Percentiles rank a stretch among this genome's conserved stretches.
Evolutionary conservation across 2,329 filamentous ascomycete species (phyloP).

Genomic region (Mariannaea sp.): DNA sequence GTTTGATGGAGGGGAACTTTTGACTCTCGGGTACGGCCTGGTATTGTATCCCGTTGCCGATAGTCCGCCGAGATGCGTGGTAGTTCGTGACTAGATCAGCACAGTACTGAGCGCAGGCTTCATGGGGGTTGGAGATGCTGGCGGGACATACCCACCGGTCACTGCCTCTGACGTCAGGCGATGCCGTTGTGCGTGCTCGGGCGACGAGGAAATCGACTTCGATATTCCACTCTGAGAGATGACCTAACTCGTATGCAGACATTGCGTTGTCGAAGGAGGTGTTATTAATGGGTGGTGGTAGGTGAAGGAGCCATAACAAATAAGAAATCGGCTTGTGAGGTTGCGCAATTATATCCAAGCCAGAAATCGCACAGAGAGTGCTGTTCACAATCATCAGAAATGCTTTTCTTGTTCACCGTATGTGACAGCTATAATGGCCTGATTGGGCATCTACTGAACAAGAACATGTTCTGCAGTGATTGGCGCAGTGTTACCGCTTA

Average conservation of each 20-base stretch:
- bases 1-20: neutral
- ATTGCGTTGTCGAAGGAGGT: neutral
- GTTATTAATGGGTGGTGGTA: neutral
- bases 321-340: neutral
- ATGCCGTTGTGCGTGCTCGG: constrained; percentile 14
- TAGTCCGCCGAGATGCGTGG: neutral
- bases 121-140: constrained; percentile 11
- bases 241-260: neutral
- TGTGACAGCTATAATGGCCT: too few species aligned
- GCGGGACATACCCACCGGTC: constrained; percentile 29
- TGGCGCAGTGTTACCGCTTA: neutral
- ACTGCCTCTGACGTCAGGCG: neutral
- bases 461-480: neutral
- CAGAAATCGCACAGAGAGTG: neutral
- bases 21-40: neutral
- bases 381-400: too few species aligned
- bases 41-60: constrained; percentile 15
- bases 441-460: neutral
- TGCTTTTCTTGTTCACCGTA: neutral
- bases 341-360: neutral
- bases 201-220: constrained; percentile 36
- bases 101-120: constrained; percentile 17
- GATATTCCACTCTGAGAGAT: constrained; percentile 25
- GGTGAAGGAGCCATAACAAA: neutral
- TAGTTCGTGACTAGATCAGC: constrained; percentile 11